Percentiles rank a stretch among this genome's conserved stretches.
phyloP scores from a whole-genome alignment of 2,329 filamentous ascomycete species.

The Fusarium torreyae region DNA sequence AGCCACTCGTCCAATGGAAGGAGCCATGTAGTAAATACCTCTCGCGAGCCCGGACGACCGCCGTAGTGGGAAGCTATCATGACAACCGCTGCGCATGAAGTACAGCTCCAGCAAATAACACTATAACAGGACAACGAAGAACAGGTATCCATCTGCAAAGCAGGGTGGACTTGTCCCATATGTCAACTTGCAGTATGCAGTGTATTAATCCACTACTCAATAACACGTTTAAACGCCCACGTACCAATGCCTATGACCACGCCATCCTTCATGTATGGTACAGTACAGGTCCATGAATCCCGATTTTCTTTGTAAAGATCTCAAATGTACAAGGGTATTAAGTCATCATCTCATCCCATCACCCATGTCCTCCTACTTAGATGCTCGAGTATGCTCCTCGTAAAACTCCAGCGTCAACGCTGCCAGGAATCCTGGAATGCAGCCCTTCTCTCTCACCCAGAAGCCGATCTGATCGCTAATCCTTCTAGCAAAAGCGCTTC shows the following conservation, averaged over 20 bases:
- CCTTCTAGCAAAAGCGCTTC: slow-evolving; percentile 86
- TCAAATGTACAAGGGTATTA: slow-evolving; percentile 47
- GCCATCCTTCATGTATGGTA: not conserved
- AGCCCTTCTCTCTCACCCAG: slow-evolving; percentile 94
- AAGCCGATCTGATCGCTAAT: slow-evolving; percentile 92
- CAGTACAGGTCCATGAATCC: not conserved
- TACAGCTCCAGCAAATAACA: too few species aligned
- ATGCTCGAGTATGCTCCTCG: slow-evolving; percentile 70
- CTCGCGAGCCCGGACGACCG: too few species aligned
- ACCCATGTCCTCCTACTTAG: slow-evolving; percentile 25
- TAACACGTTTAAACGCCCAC: too few species aligned
- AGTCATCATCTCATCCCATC: slow-evolving; percentile 44
- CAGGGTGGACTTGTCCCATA: too few species aligned
- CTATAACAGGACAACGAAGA: too few species aligned
- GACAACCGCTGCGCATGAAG: too few species aligned
- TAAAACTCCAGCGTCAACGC: slow-evolving; percentile 95
- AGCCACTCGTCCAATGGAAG: too few species aligned
- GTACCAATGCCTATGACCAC: too few species aligned
- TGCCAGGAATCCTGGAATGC: slow-evolving; percentile 93
- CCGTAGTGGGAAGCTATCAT: too few species aligned
- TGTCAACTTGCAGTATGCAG: too few species aligned
- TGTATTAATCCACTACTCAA: too few species aligned
- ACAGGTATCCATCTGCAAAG: too few species aligned
- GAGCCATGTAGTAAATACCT: not conserved
- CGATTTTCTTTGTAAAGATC: slow-evolving; percentile 15